Conservation (phyloP, 164 flowering plant genomes). For the Echeveria elegans region DNA sequence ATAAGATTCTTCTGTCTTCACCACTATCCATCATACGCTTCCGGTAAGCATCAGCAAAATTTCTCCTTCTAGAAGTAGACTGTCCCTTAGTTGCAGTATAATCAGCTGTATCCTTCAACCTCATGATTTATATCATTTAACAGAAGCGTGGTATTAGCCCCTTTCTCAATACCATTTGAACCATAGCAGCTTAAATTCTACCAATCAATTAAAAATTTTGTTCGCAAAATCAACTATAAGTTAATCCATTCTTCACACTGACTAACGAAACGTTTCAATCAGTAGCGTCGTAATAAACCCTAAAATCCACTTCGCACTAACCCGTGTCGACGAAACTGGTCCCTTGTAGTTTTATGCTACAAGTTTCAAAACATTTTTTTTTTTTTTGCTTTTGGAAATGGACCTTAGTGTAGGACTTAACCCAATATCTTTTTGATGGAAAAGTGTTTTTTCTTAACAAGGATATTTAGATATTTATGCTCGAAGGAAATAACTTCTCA, state of each 20-base stretch:
- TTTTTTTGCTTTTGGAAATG: no score
- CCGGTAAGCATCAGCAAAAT: constrained; percentile 31
- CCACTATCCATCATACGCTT: constrained; percentile 24
- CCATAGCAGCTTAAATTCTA: no score
- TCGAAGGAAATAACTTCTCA: no score
- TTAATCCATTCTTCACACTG: not conserved
- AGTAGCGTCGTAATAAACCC: no score
- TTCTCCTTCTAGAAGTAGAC: constrained; percentile 39
- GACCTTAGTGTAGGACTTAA: no score
- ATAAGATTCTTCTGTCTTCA: constrained; percentile 30
- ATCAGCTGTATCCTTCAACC: constrained; percentile 39
- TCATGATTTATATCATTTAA: constrained; percentile 85
- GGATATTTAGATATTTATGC: no score
- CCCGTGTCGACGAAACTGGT: constrained; percentile 85
- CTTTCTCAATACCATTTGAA: constrained; percentile 39
- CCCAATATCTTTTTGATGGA: no score
- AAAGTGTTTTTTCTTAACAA: no score
- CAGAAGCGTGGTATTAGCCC: constrained; percentile 71
- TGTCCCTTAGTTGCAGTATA: constrained; percentile 23
- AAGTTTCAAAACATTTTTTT: no score
- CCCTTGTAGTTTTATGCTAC: constrained; percentile 44
- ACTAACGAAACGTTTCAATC: no score
- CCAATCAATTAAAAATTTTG: no score
- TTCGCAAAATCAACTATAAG: no score
- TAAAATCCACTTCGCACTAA: constrained; percentile 8